A percentile compares a stretch with the other conserved stretches of the same genome.
phyloP scores from a whole-genome alignment of 2,329 filamentous ascomycete genomes.

The Fragosphaeria purpurea region DNA sequence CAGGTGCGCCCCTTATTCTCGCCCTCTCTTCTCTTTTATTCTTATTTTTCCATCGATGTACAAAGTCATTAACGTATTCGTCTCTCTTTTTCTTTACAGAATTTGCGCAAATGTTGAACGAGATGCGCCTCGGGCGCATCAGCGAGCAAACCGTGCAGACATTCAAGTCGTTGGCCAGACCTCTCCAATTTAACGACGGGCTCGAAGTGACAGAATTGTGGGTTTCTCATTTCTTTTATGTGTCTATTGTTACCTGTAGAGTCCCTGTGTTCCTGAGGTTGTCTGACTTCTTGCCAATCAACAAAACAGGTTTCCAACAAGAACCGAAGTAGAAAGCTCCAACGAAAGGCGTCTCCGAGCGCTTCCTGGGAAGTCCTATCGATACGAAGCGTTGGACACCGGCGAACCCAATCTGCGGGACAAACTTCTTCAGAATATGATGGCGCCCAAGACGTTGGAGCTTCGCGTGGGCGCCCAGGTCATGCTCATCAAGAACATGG shows the following conservation, averaged over 20 bases:
- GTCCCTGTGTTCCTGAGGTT: no score
- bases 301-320: constrained; percentile 61
- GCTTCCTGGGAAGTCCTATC: constrained; percentile 56
- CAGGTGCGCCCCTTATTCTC: constrained; percentile 31
- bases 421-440: constrained; percentile 76
- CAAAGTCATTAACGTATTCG: neutral
- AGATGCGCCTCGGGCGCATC: constrained; percentile 86
- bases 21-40: neutral
- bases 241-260: no score
- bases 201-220: constrained; percentile 77
- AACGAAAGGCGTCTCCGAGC: constrained; percentile 65
- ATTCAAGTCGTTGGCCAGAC: constrained; percentile 65
- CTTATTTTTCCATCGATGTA: neutral
- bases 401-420: constrained; percentile 66
- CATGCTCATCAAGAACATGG: constrained; percentile 99
- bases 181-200: constrained; percentile 61
- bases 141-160: constrained; percentile 63
- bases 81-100: constrained; percentile 29
- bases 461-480: constrained; percentile 91
- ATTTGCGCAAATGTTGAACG: constrained; percentile 93
- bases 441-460: constrained; percentile 73
- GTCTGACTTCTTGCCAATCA: neutral
- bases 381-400: constrained; percentile 64
- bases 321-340: constrained; percentile 78
- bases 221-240: constrained; percentile 16